These are phyloP conservation scores for Yamadazyma membranifaciens DNA, from an alignment of 1,139 yeast genomes.

Conservation along the genomic window DNA sequence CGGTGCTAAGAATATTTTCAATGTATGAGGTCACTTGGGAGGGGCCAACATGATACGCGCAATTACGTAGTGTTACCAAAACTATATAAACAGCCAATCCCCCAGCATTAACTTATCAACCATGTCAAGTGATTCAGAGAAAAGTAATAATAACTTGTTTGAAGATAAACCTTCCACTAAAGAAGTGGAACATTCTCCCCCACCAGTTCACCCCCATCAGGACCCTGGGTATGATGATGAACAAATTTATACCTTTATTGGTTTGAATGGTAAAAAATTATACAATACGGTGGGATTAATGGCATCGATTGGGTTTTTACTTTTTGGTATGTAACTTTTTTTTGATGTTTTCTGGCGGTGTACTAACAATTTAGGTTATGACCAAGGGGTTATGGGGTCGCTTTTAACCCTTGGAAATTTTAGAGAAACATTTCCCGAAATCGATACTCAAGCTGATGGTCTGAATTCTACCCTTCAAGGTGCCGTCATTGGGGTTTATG, in stretches of 20 bases:
- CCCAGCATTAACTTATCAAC: not conserved
- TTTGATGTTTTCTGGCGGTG: not conserved
- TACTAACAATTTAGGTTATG: slow-evolving; percentile 26
- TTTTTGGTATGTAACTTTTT: not conserved
- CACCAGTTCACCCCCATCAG: slow-evolving; percentile 7
- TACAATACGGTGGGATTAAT: slow-evolving; percentile 26
- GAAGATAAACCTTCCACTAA: slow-evolving; percentile 6
- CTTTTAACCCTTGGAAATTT: slow-evolving; percentile 40
- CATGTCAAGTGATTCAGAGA: slow-evolving; percentile 12
- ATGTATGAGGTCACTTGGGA: no score
- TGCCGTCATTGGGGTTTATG: slow-evolving; percentile 33
- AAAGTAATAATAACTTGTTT: slow-evolving; percentile 4
- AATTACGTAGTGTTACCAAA: slow-evolving; percentile 1
- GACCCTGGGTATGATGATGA: slow-evolving; percentile 15
- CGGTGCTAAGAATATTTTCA: no score
- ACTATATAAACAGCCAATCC: not conserved
- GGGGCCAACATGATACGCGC: no score
- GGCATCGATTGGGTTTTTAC: slow-evolving; percentile 30
- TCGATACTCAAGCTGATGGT: slow-evolving; percentile 23
- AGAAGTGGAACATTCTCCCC: slow-evolving; percentile 3
- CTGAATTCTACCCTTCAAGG: slow-evolving; percentile 32
- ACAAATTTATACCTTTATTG: slow-evolving; percentile 20
- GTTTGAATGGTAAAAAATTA: slow-evolving; percentile 25
- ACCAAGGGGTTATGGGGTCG: slow-evolving; percentile 51
- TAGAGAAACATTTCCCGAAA: slow-evolving; percentile 35